Percentiles rank a stretch among this genome's conserved stretches.
These are phyloP conservation scores for Sindora glabra DNA, from an alignment of 306 rosid genomes.

Conservation along the genomic window DNA sequence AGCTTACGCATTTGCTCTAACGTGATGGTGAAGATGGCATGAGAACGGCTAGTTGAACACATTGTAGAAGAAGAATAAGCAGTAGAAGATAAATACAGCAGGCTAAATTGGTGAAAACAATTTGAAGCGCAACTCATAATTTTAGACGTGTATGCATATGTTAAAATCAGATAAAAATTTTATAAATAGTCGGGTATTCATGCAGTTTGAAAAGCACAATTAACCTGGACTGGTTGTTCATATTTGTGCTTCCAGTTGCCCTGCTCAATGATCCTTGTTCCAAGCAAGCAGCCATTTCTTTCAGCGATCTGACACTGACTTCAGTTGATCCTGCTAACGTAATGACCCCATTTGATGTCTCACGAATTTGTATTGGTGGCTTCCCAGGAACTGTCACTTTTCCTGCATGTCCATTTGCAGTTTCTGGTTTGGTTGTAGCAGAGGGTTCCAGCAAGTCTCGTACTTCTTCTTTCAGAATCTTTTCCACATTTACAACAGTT, in stretches of 20 bases:
- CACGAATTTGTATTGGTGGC: conserved; percentile 98
- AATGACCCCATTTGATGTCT: conserved; percentile 94
- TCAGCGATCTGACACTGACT: conserved; percentile 67
- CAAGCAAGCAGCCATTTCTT: conserved; percentile 95
- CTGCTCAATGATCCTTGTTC: conserved; percentile 95
- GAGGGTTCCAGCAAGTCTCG: conserved; percentile 85
- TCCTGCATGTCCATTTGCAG: conserved; percentile 72
- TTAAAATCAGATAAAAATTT: background rate
- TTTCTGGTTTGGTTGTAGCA: conserved; percentile 67
- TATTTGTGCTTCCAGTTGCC: conserved; percentile 99
- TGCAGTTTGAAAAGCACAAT: conserved; percentile 16
- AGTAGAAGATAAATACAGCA: conserved; percentile 11
- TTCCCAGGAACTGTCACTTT: conserved; percentile 69
- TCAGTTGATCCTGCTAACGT: conserved; percentile 98
- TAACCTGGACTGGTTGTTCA: conserved; percentile 98
- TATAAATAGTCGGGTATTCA: background rate
- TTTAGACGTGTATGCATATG: conserved; percentile 2
- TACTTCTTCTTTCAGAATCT: conserved; percentile 99
- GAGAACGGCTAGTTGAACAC: conserved; percentile 72
- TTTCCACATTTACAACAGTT: conserved; percentile 24
- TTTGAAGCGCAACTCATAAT: conserved; percentile 7
- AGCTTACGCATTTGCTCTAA: conserved; percentile 91
- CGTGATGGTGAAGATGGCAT: conserved; percentile 98
- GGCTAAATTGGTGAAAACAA: conserved; percentile 5
- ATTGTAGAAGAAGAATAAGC: conserved; percentile 22